A percentile compares a stretch with the other conserved stretches of the same genome.
Evolutionary conservation across 495 filamentous ascomycete genomes (phyloP).

Genomic region (Aspergillus carlsbadensis): DNA sequence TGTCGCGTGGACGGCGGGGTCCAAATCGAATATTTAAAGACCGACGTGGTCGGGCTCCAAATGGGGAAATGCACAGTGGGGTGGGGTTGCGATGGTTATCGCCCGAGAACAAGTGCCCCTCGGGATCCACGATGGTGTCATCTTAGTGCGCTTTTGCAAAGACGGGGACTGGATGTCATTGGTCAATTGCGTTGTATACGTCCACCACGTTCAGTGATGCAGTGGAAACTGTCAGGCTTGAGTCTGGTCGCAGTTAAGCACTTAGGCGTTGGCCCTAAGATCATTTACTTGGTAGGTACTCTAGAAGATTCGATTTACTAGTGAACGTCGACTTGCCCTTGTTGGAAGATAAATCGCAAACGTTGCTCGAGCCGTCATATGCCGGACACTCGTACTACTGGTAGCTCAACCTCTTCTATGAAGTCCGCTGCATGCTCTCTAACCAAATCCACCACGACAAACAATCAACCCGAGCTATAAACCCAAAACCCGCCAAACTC

Average conservation of each 20-base stretch:
- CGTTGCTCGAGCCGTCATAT: too few relatives aligned
- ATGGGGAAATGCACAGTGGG: constrained; percentile 7
- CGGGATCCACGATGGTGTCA: neutral
- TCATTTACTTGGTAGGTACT: too few relatives aligned
- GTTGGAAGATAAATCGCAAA: too few relatives aligned
- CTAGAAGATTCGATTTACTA: too few relatives aligned
- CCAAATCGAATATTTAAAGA: neutral
- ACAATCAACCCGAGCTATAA: constrained; percentile 26
- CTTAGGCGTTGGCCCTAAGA: too few relatives aligned
- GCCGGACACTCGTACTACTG: too few relatives aligned
- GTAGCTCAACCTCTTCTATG: too few relatives aligned
- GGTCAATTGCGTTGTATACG: neutral
- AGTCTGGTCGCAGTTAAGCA: too few relatives aligned
- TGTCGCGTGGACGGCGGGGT: neutral
- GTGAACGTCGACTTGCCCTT: too few relatives aligned
- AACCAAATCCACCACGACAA: neutral
- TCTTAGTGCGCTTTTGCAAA: constrained; percentile 2
- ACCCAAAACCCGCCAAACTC: constrained; percentile 50
- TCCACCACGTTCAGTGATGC: too few relatives aligned
- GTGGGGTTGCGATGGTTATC: neutral
- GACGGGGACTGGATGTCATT: neutral
- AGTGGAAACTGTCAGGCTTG: too few relatives aligned
- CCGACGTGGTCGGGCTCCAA: constrained; percentile 1
- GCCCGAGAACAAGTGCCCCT: neutral
- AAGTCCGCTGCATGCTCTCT: neutral